A percentile compares a stretch with the other conserved stretches of the same genome.
Conservation (phyloP, 768 basidiomycete species). For the Kwoniella pini region DNA sequence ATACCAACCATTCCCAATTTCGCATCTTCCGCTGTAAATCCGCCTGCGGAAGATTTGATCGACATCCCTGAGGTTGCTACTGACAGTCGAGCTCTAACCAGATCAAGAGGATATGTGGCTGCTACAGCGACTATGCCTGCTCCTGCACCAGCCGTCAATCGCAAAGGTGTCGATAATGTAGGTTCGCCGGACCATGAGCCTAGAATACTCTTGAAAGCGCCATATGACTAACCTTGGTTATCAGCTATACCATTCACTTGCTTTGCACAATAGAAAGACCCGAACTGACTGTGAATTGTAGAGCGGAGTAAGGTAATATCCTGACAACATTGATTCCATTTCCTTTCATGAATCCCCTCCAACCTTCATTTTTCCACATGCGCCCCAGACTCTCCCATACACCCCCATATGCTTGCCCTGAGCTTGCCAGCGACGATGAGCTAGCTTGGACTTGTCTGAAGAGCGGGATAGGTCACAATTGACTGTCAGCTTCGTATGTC, state of each 20-base stretch:
- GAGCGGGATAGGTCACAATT: no score
- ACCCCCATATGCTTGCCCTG: constrained; percentile 41
- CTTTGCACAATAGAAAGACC: no score
- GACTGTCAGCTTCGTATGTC: no score
- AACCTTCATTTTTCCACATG: constrained; percentile 93
- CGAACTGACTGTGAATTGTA: constrained; percentile 57
- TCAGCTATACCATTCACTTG: no score
- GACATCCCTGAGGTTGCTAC: constrained; percentile 85
- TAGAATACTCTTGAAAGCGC: constrained; percentile 73
- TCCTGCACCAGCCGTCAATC: constrained; percentile 80
- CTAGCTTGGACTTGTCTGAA: constrained; percentile 84
- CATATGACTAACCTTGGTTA: constrained; percentile 61
- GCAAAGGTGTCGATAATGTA: constrained; percentile 82
- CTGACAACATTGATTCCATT: constrained; percentile 65
- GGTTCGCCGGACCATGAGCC: constrained; percentile 73
- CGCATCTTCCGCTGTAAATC: constrained; percentile 56
- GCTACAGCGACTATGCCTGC: constrained; percentile 89
- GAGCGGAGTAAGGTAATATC: constrained; percentile 78
- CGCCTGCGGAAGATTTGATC: constrained; percentile 37
- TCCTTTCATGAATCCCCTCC: constrained; percentile 89
- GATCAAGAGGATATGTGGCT: constrained; percentile 75
- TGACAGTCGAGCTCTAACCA: constrained; percentile 86
- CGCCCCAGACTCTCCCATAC: constrained; percentile 58
- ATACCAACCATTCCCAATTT: constrained; percentile 71
- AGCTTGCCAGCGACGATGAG: constrained; percentile 18